Evolutionary conservation across 1,139 yeast genomes (phyloP), one percentile per base, ranked within the genome.

Genomic region (Kodamaea arcana): DNA sequence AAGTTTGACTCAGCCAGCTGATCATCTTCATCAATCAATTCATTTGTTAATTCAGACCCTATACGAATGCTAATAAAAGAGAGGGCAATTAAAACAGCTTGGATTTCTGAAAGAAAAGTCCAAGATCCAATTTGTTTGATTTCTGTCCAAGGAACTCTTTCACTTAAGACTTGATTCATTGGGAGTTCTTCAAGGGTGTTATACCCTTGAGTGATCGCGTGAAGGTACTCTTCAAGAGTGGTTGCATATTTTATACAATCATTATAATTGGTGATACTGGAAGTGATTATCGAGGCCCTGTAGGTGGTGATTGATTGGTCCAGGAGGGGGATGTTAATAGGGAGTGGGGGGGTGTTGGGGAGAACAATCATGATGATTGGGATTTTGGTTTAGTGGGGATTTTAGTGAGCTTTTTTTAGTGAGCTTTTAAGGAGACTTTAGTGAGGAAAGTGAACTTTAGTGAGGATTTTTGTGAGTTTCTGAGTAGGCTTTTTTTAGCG

Each of bases 1-100:
- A 56, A 60, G 27, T 49, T 49, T 17, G 37, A 29, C 8, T 52
- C 54, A 4, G 31, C 36, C 33, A 20, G 42, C 37, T 43, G 33
- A 5, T 41, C 40, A 1, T 48, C 52, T 3, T 37, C 29, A 15
- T 60, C 69, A 12, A 66, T 59, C 29, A 66, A 45, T 18, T 65
- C 71, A 41, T 63, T 64, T 10, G 57, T 51, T 31, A 65, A 44
- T 30, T 65, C 65, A 3, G 69, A 60, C 1, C 71, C 74, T 9
- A 69, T 51, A 28, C 54, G 45, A 7, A 56, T 50, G 37, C 68
- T 67, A 8, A 58, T 45, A 27, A 66, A 50, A 0, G 67, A 42
- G 3, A 53, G 41, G 0, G 70, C 45, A 0, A 60, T 35, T 3
- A 60, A 25, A 1, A 50, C 41, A 20, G 54, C 40, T 34, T 60